phyloP scores from a whole-genome alignment of 345 rosid species.

The Hypericum androsaemum region DNA sequence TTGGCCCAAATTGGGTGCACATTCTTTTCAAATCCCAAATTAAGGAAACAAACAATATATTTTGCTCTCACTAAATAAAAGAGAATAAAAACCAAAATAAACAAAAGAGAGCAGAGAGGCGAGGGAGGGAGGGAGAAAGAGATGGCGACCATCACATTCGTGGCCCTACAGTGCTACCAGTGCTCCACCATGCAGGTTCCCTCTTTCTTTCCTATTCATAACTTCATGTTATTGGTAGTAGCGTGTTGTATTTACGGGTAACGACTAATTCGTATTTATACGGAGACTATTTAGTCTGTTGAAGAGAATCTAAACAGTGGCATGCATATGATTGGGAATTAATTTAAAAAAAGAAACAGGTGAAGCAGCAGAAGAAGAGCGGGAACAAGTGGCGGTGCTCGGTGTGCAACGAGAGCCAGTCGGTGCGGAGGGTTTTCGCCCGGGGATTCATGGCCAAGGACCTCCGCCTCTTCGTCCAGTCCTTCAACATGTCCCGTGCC shows the following conservation, averaged over 20 bases:
- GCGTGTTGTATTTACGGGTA: too few species aligned
- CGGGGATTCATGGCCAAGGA: slow-evolving; percentile 61
- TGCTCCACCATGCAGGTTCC: slow-evolving; percentile 84
- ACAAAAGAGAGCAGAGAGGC: too few species aligned
- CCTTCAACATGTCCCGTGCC: slow-evolving; percentile 64
- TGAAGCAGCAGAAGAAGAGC: slow-evolving; percentile 72
- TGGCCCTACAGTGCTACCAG: slow-evolving; percentile 73
- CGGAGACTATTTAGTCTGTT: background rate
- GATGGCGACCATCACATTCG: slow-evolving; percentile 34
- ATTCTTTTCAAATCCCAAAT: too few species aligned
- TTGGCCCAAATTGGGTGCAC: too few species aligned
- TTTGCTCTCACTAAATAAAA: too few species aligned
- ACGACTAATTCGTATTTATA: too few species aligned
- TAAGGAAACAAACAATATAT: too few species aligned
- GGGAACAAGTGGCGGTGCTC: slow-evolving; percentile 72
- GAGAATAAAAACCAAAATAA: too few species aligned
- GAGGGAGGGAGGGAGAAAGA: too few species aligned
- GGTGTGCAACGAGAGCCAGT: slow-evolving; percentile 78
- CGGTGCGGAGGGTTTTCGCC: slow-evolving; percentile 53
- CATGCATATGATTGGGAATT: background rate
- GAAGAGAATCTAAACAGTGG: background rate
- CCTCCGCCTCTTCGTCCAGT: slow-evolving; percentile 62
- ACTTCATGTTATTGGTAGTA: background rate
- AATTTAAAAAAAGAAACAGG: slow-evolving; percentile 23
- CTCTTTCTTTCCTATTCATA: background rate